Conservation (phyloP, 2,329 filamentous ascomycete genomes). For the Fusarium irregulare region DNA sequence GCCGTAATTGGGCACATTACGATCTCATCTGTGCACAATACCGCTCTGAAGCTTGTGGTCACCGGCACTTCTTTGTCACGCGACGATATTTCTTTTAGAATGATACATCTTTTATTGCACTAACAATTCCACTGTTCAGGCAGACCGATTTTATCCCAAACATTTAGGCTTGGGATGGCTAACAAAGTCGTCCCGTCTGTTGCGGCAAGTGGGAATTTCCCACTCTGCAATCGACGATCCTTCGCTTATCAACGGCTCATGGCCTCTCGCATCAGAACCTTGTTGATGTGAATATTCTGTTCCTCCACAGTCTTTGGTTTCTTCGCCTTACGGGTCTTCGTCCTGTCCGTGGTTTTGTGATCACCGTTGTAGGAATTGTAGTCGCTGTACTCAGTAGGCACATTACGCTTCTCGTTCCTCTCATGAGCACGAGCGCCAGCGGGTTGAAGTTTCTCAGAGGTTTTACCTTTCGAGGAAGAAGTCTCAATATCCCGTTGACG, state of each 20-base stretch:
- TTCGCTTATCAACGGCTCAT: neutral
- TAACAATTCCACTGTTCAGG: neutral
- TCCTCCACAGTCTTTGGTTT: conserved; percentile 7
- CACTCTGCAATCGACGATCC: no score
- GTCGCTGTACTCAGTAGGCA: no score
- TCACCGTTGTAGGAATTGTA: rapidly evolving
- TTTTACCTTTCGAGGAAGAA: neutral
- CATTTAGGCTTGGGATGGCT: no score
- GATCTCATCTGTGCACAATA: neutral
- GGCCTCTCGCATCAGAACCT: neutral
- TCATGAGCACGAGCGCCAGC: no score
- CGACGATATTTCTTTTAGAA: no score
- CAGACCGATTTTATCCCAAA: no score
- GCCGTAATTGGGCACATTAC: neutral
- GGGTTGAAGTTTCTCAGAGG: rapidly evolving
- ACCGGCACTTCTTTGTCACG: no score
- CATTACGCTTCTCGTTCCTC: neutral
- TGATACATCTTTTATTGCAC: neutral
- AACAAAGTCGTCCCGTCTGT: neutral
- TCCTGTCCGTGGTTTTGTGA: rapidly evolving
- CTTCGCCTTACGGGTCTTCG: neutral
- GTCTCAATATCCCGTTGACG: neutral
- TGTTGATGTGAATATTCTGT: conserved; percentile 18
- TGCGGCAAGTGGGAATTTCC: neutral
- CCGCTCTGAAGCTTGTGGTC: neutral